Conservation (phyloP, 768 basidiomycete genomes). For the Leucosporidium yakuticum region DNA sequence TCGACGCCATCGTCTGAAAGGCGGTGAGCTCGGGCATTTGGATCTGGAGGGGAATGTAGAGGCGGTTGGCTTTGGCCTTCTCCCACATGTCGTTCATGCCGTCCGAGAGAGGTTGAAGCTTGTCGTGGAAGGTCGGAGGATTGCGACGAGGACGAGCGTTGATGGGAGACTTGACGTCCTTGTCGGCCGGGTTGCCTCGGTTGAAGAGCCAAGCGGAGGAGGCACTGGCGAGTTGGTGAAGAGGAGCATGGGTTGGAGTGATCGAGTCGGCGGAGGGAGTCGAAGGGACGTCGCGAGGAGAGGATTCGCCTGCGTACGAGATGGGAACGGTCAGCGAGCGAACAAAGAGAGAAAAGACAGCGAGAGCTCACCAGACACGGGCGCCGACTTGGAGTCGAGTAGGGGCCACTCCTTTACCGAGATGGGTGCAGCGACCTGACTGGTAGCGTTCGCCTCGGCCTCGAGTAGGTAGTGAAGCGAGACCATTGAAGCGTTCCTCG, state of each 20-base stretch:
- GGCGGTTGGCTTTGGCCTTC: conserved; percentile 24
- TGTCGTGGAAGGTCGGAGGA: conserved; percentile 8
- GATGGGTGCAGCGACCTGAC: neutral
- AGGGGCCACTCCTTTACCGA: too few species aligned
- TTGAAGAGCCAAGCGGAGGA: neutral
- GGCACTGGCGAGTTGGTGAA: neutral
- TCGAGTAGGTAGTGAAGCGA: conserved; percentile 28
- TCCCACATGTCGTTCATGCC: conserved; percentile 20
- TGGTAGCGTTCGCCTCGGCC: conserved; percentile 11
- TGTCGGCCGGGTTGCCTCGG: neutral
- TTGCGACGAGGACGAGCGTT: too few species aligned
- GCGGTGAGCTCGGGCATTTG: conserved; percentile 27
- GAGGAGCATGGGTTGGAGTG: neutral
- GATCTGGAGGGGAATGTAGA: conserved; percentile 21
- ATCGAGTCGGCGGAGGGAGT: neutral
- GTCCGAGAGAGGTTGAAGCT: conserved; percentile 19
- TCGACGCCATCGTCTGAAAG: conserved; percentile 24
- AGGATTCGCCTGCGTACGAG: neutral
- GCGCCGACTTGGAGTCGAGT: neutral
- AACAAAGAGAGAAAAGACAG: neutral
- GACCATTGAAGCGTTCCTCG: conserved; percentile 26
- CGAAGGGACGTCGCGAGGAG: neutral
- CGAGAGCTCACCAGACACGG: neutral
- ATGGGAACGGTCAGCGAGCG: neutral
- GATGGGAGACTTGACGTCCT: neutral